Conservation (phyloP, 1,284 basidiomycete species). For the Cystobasidium pallidum region DNA sequence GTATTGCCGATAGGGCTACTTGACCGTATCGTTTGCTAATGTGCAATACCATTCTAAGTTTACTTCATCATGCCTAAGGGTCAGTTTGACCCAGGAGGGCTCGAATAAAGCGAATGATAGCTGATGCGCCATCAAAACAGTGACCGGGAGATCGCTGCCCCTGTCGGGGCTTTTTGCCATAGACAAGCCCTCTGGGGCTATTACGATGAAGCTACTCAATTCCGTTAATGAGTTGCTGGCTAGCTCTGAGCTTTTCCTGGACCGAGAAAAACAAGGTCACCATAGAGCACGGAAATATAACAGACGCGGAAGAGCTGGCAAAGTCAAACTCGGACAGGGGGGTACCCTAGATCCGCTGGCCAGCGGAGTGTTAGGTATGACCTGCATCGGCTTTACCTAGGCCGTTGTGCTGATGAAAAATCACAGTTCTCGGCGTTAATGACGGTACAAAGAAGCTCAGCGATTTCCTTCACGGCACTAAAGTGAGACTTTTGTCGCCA, state of each 20-base stretch:
- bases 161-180: conserved; percentile 72
- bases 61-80: conserved; percentile 20
- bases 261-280: conserved; percentile 42
- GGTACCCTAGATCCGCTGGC: conserved; percentile 96
- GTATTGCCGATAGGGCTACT: not conserved
- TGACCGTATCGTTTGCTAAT: not conserved
- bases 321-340: conserved; percentile 83
- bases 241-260: conserved; percentile 77
- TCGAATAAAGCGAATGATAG: not conserved
- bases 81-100: not conserved
- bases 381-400: no score
- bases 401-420: not conserved
- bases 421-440: conserved; percentile 69
- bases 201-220: conserved; percentile 89
- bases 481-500: conserved; percentile 64
- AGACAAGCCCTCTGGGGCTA: conserved; percentile 81
- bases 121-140: not conserved
- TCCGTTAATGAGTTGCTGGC: conserved; percentile 78
- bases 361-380: conserved; percentile 79
- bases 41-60: not conserved
- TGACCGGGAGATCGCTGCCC: conserved; percentile 31
- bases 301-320: conserved; percentile 41
- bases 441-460: conserved; percentile 86
- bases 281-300: conserved; percentile 48
- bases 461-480: conserved; percentile 85